These are phyloP conservation scores for Zymoseptoria tritici DNA, from an alignment of 2,329 filamentous ascomycete species.

Conservation along the genomic window DNA sequence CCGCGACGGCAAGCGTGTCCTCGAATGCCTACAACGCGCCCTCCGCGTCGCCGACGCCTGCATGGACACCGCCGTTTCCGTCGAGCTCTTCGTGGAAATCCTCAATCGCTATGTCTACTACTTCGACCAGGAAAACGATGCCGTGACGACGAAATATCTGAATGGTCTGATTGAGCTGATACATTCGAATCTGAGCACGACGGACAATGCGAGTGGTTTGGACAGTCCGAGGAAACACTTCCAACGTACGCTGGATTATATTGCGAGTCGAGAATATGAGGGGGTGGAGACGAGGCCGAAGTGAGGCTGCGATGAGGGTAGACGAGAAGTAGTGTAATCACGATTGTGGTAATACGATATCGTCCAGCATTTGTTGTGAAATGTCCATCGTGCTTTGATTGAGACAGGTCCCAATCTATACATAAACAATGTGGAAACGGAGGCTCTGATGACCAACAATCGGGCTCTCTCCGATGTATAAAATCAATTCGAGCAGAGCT, in stretches of 20 bases:
- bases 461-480: no score
- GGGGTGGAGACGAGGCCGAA: conserved; percentile 69
- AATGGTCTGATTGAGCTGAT: conserved; percentile 98
- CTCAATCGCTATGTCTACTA: conserved; percentile 98
- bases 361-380: neutral
- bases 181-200: conserved; percentile 86
- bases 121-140: conserved; percentile 98
- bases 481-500: no score
- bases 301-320: neutral
- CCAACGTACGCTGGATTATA: conserved; percentile 88
- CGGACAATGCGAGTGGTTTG: conserved; percentile 71
- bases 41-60: conserved; percentile 95
- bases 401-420: no score
- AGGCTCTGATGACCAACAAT: no score
- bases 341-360: neutral
- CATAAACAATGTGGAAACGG: no score
- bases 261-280: conserved; percentile 83
- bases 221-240: conserved; percentile 93
- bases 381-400: no score
- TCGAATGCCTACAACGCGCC: conserved; percentile 92
- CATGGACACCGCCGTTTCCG: conserved; percentile 96
- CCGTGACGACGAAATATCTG: conserved; percentile 94
- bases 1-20: conserved; percentile 91
- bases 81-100: conserved; percentile 97
- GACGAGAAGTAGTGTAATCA: neutral